Evolutionary conservation across 768 basidiomycete species (phyloP).

Genomic region (Paxillus involutus): DNA sequence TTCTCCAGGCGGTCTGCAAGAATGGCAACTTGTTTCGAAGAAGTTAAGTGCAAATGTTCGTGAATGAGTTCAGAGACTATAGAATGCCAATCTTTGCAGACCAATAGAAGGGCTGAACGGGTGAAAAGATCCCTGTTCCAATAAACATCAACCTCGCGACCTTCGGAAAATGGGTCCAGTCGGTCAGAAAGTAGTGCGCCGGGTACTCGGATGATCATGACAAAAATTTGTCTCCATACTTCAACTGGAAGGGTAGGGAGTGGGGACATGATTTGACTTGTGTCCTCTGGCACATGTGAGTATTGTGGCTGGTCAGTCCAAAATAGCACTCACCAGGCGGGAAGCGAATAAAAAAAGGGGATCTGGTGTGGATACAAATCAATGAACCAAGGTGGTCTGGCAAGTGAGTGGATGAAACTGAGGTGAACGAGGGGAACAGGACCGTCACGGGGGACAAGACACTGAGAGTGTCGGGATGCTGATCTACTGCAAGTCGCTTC

Average conservation of each 20-base stretch:
- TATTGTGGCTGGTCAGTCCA: not conserved
- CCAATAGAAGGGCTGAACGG: slow-evolving; percentile 32
- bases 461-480: not conserved
- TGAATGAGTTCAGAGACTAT: slow-evolving; percentile 38
- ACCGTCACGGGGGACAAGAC: not conserved
- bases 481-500: not conserved
- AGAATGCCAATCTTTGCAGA: slow-evolving; percentile 38
- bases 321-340: not conserved
- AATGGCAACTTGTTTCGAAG: slow-evolving; percentile 32
- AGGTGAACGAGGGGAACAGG: not conserved
- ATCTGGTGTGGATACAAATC: not conserved
- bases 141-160: slow-evolving; percentile 31
- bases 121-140: slow-evolving; percentile 26
- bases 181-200: slow-evolving; percentile 33
- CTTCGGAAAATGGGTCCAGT: slow-evolving; percentile 41
- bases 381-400: not conserved
- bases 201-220: slow-evolving; percentile 33
- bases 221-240: slow-evolving; percentile 42
- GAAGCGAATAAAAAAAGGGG: slow-evolving; percentile 2
- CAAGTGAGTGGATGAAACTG: not conserved
- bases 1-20: slow-evolving; percentile 37
- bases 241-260: slow-evolving; percentile 32
- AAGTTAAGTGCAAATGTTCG: slow-evolving; percentile 41
- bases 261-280: slow-evolving; percentile 8
- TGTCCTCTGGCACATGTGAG: slow-evolving; percentile 3